phyloP scores from a whole-genome alignment of 306 rosid genomes.

The Quercus aquifolioides region DNA sequence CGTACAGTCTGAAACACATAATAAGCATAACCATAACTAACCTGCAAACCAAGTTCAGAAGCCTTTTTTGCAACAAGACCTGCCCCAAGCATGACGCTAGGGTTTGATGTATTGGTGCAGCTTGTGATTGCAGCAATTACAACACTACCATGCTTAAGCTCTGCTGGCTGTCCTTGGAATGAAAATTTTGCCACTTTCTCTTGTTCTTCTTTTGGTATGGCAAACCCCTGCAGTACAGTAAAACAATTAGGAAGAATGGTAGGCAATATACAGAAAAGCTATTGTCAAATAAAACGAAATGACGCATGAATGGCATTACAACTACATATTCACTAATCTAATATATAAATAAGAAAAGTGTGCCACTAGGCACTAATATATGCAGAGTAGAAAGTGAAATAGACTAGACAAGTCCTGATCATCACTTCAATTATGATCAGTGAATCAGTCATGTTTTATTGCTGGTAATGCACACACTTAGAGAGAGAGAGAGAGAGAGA shows the following conservation, averaged over 20 bases:
- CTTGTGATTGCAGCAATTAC: constrained; percentile 98
- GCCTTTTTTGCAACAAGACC: constrained; percentile 95
- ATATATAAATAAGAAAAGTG: background rate
- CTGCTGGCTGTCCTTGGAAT: constrained; percentile 85
- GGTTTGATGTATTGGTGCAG: constrained; percentile 95
- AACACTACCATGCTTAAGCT: constrained; percentile 84
- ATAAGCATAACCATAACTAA: constrained; percentile 27
- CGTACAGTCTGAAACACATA: background rate
- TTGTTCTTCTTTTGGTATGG: constrained; percentile 81
- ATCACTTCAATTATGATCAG: background rate
- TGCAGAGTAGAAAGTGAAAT: background rate
- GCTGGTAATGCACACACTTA: background rate
- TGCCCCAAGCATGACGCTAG: constrained; percentile 98
- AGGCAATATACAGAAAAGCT: constrained; percentile 7
- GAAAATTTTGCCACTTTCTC: constrained; percentile 75
- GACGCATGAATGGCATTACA: constrained; percentile 9
- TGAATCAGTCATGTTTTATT: background rate
- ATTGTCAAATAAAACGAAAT: constrained; percentile 11
- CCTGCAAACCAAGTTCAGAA: constrained; percentile 81
- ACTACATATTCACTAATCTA: constrained; percentile 5
- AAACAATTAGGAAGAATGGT: constrained; percentile 4
- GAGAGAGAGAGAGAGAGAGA: too few species aligned
- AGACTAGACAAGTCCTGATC: constrained; percentile 5
- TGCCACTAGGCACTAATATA: too few species aligned
- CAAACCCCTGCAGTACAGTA: constrained; percentile 64